phyloP scores from a whole-genome alignment of 2,329 filamentous ascomycete species.

The Albifimbria verrucaria region DNA sequence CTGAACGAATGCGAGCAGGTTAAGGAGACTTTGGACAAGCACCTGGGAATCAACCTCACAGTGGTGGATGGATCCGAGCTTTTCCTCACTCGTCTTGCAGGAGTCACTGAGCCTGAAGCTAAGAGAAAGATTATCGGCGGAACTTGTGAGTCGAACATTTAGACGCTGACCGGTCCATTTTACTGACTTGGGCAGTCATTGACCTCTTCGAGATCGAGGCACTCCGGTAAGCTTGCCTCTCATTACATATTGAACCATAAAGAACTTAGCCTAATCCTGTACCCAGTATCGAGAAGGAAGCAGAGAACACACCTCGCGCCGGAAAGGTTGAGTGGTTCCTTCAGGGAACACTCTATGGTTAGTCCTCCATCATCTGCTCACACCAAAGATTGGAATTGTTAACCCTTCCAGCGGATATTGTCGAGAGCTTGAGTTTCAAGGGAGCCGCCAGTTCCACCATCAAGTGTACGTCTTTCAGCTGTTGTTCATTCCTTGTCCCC shows the following conservation, averaged over 20 bases:
- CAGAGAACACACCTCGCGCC: conserved; percentile 62
- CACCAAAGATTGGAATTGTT: not conserved
- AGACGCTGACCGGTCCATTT: not conserved
- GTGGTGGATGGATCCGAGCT: conserved; percentile 75
- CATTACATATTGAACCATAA: conserved; percentile 3
- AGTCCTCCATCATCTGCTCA: conserved; percentile 1
- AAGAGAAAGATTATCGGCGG: conserved; percentile 90
- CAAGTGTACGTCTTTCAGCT: conserved; percentile 2
- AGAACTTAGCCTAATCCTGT: conserved; percentile 7
- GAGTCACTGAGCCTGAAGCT: conserved; percentile 74
- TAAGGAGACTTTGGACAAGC: conserved; percentile 71
- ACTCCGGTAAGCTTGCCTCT: conserved; percentile 17
- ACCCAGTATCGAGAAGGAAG: conserved; percentile 62
- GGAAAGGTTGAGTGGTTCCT: conserved; percentile 83
- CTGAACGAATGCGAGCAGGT: conserved; percentile 82
- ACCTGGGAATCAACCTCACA: conserved; percentile 86
- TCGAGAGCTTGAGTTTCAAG: conserved; percentile 9
- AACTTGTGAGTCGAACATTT: conserved; percentile 38
- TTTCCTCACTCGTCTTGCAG: conserved; percentile 75
- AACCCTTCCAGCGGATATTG: conserved; percentile 8
- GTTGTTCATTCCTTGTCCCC: conserved; percentile 3
- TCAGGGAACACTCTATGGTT: conserved; percentile 79
- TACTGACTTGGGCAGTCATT: conserved; percentile 26
- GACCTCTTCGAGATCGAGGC: conserved; percentile 78
- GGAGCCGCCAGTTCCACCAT: conserved; percentile 2